Evolutionary conservation across 257 asterid species (phyloP).

Genomic region (Scutellaria baicalensis): DNA sequence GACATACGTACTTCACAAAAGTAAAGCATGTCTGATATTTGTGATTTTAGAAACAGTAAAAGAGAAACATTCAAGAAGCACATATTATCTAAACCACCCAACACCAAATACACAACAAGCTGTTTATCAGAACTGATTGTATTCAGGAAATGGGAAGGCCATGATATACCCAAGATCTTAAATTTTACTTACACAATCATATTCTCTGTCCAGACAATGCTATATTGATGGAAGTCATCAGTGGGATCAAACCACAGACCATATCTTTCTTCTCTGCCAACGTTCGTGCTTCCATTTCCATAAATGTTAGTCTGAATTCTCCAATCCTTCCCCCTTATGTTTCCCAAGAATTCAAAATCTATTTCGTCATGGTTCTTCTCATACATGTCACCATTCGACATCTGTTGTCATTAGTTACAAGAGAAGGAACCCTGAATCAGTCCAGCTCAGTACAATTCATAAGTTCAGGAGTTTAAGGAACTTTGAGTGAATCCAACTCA

Average conservation of each 20-base stretch:
- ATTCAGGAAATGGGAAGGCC: not conserved
- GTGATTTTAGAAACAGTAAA: slow-evolving; percentile 19
- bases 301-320: slow-evolving; percentile 81
- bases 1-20: slow-evolving; percentile 8
- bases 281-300: slow-evolving; percentile 79
- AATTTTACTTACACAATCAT: slow-evolving; percentile 46
- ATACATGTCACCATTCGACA: slow-evolving; percentile 70
- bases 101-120: slow-evolving; percentile 17
- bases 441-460: not conserved
- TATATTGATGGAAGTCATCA: slow-evolving; percentile 72
- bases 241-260: slow-evolving; percentile 91
- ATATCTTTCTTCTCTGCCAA: slow-evolving; percentile 84
- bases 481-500: not conserved
- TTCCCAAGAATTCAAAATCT: slow-evolving; percentile 89
- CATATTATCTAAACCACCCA: not conserved
- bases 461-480: not conserved
- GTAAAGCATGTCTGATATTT: slow-evolving; percentile 8
- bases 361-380: slow-evolving; percentile 87
- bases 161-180: not conserved
- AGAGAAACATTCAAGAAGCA: not conserved
- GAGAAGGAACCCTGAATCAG: slow-evolving; percentile 2
- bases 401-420: slow-evolving; percentile 31
- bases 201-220: slow-evolving; percentile 65
- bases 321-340: slow-evolving; percentile 78
- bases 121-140: not conserved